Evolutionary conservation across 75 land plant species (phyloP).

Genomic region (Azolla pinnata): DNA sequence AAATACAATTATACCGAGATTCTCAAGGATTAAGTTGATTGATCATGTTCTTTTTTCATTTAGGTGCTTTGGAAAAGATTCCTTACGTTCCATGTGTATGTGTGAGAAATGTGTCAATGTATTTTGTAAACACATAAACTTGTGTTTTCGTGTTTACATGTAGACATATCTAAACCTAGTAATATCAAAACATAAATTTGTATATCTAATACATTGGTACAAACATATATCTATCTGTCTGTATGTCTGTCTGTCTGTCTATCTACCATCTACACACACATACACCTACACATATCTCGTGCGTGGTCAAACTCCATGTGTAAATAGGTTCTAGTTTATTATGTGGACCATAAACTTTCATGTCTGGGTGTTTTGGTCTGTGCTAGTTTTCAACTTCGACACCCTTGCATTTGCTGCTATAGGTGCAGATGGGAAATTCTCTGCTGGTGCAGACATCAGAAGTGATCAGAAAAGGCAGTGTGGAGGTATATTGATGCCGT

Average conservation of each 20-base stretch:
- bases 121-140: neutral
- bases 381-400: too few relatives aligned
- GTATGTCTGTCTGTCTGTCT: too few relatives aligned
- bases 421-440: conserved; percentile 25
- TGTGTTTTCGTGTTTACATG: too few relatives aligned
- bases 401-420: neutral
- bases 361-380: too few relatives aligned
- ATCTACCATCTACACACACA: too few relatives aligned
- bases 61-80: neutral
- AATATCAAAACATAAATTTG: too few relatives aligned
- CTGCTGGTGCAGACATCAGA: conserved; percentile 25
- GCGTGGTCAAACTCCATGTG: neutral
- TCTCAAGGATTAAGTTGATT: neutral
- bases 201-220: too few relatives aligned
- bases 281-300: too few relatives aligned
- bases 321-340: neutral
- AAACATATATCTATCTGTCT: too few relatives aligned
- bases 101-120: neutral
- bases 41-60: neutral
- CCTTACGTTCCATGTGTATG: neutral
- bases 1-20: neutral
- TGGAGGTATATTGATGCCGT: conserved; percentile 14
- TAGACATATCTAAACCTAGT: too few relatives aligned
- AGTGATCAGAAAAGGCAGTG: neutral
- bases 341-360: too few relatives aligned